phyloP scores from a whole-genome alignment of 2,329 filamentous ascomycete species.

The Talaromyces piceae region DNA sequence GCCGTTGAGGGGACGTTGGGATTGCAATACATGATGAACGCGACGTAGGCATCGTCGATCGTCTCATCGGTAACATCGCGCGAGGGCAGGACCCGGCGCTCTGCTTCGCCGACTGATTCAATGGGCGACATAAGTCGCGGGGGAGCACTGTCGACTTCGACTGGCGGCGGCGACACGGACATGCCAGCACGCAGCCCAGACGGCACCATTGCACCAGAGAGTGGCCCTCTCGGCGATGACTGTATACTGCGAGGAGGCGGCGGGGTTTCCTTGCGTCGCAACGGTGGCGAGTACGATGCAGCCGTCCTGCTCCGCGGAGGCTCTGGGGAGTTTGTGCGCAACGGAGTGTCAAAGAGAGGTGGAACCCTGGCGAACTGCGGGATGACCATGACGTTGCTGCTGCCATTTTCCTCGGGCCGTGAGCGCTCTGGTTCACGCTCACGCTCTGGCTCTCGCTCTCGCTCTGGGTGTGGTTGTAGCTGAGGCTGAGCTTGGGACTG shows the following conservation, averaged over 20 bases:
- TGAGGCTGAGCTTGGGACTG: too few species aligned
- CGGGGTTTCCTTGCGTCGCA: conserved; percentile 32
- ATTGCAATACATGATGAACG: conserved; percentile 87
- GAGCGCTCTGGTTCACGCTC: too few species aligned
- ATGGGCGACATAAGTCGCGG: conserved; percentile 22
- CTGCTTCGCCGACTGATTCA: conserved; percentile 31
- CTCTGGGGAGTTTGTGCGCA: conserved; percentile 31
- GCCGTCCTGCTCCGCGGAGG: conserved; percentile 27
- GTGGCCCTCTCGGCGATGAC: conserved; percentile 29
- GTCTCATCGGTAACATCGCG: conserved; percentile 60
- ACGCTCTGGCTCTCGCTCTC: too few species aligned
- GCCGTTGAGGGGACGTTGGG: conserved; percentile 64
- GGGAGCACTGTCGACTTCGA: conserved; percentile 16
- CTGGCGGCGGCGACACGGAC: conserved; percentile 35
- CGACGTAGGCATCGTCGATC: conserved; percentile 74
- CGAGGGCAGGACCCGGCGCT: conserved; percentile 53
- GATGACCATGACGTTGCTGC: conserved; percentile 23
- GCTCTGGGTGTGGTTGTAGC: too few species aligned
- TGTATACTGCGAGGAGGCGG: conserved; percentile 30
- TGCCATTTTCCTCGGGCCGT: too few species aligned
- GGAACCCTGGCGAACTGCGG: conserved; percentile 35
- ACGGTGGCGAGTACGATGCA: conserved; percentile 27
- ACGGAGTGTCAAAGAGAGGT: conserved; percentile 24
- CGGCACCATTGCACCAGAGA: conserved; percentile 20
- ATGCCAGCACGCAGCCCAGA: conserved; percentile 25